These are phyloP conservation scores for Brettanomyces anomalus DNA, from an alignment of 805 yeast species.

Conservation along the genomic window DNA sequence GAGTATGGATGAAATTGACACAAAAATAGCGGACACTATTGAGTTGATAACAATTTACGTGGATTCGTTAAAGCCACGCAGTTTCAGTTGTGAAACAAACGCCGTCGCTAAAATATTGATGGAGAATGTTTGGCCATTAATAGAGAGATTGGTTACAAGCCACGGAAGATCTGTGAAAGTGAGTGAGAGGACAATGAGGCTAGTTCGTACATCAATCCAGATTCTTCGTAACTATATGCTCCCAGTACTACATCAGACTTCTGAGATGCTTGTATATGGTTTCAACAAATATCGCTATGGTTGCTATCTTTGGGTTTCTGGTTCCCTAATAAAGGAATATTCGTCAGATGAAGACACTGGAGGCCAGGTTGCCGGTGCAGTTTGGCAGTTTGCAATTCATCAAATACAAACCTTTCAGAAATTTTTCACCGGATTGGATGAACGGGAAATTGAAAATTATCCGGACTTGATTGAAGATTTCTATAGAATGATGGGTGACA, in stretches of 20 bases:
- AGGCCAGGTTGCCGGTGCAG: conserved; percentile 41
- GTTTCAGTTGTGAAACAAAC: conserved; percentile 25
- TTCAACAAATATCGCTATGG: conserved; percentile 65
- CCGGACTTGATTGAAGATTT: conserved; percentile 83
- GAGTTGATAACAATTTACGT: conserved; percentile 60
- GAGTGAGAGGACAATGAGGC: conserved; percentile 67
- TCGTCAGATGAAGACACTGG: conserved; percentile 36
- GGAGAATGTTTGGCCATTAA: conserved; percentile 51
- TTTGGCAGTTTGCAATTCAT: conserved; percentile 66
- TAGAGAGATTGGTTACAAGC: conserved; percentile 37
- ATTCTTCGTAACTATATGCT: conserved; percentile 47
- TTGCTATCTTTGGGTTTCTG: conserved; percentile 86
- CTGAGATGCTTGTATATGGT: conserved; percentile 58
- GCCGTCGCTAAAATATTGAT: conserved; percentile 47
- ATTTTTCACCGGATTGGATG: conserved; percentile 19
- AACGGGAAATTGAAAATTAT: conserved; percentile 20
- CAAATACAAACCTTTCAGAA: conserved; percentile 48
- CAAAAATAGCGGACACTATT: conserved; percentile 59
- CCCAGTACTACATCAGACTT: conserved; percentile 55
- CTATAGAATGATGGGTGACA: conserved; percentile 69
- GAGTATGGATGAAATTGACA: conserved; percentile 28
- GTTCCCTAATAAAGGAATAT: conserved; percentile 67
- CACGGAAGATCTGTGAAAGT: conserved; percentile 54
- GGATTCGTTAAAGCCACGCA: conserved; percentile 41
- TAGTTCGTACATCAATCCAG: conserved; percentile 56